phyloP scores from a whole-genome alignment of 2,329 filamentous ascomycete species.

The Cladophialophora chaetospira region DNA sequence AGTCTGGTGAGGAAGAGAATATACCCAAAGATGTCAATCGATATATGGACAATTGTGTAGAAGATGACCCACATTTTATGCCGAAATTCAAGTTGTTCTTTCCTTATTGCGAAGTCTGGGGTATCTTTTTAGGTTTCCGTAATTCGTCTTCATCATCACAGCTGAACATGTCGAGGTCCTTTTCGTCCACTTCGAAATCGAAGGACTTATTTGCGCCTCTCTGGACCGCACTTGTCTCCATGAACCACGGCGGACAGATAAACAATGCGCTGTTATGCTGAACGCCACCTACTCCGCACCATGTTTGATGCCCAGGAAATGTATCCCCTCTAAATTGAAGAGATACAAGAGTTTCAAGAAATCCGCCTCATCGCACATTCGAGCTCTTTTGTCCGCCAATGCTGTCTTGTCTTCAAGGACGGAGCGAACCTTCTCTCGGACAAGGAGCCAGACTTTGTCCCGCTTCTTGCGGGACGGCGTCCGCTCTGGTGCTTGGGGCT shows the following conservation, averaged over 20 bases:
- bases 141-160: background rate
- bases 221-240: too few relatives aligned
- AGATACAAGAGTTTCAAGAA: conserved; percentile 79
- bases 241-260: too few relatives aligned
- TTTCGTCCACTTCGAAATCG: too few relatives aligned
- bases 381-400: conserved; percentile 76
- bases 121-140: background rate
- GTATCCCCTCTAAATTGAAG: conserved; percentile 90
- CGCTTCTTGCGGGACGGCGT: conserved; percentile 67
- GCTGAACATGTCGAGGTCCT: background rate
- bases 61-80: too few relatives aligned
- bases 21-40: too few relatives aligned
- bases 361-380: conserved; percentile 89
- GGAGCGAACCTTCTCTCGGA: conserved; percentile 83
- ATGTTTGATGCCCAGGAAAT: conserved; percentile 61
- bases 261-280: too few relatives aligned
- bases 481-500: conserved; percentile 42
- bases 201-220: too few relatives aligned
- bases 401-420: conserved; percentile 80
- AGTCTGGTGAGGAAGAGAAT: background rate
- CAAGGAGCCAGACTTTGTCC: conserved; percentile 76
- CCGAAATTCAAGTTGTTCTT: too few relatives aligned
- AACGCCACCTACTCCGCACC: background rate
- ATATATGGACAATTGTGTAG: too few relatives aligned
- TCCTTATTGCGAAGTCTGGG: background rate